A percentile compares a stretch with the other conserved stretches of the same genome.
phyloP scores from a whole-genome alignment of 306 rosid genomes.

The Rubus parviflorus region DNA sequence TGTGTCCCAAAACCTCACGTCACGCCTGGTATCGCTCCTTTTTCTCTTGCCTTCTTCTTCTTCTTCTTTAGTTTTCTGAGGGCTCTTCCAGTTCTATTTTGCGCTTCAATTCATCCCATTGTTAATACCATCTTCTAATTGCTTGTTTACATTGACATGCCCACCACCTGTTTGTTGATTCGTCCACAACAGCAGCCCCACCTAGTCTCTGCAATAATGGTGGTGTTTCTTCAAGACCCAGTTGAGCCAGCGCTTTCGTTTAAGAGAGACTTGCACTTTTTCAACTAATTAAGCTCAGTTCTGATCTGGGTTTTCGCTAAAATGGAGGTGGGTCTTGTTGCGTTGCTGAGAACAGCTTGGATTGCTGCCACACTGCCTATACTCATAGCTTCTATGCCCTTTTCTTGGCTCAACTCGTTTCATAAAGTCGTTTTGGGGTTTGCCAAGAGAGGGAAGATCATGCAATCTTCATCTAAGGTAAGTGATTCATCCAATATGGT shows the following conservation, averaged over 20 bases:
- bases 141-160: background rate
- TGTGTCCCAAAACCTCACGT: background rate
- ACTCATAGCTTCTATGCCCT: constrained; percentile 58
- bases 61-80: no score
- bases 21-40: background rate
- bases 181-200: no score
- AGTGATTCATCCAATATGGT: background rate
- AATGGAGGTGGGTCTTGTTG: constrained; percentile 52
- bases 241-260: background rate
- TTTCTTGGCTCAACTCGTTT: constrained; percentile 40
- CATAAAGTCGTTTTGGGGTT: constrained; percentile 43
- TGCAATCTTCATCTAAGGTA: constrained; percentile 62
- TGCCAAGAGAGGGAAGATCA: constrained; percentile 72
- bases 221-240: background rate
- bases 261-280: background rate
- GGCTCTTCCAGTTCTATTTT: no score
- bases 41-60: no score
- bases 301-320: constrained; percentile 15
- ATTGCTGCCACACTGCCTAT: constrained; percentile 62
- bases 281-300: constrained; percentile 10
- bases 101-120: no score
- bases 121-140: no score
- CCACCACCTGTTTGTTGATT: background rate
- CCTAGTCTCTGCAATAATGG: background rate
- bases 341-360: constrained; percentile 65